A percentile compares a stretch with the other conserved stretches of the same genome.
phyloP scores from a whole-genome alignment of 345 rosid genomes.

The Euphorbia lathyris region DNA sequence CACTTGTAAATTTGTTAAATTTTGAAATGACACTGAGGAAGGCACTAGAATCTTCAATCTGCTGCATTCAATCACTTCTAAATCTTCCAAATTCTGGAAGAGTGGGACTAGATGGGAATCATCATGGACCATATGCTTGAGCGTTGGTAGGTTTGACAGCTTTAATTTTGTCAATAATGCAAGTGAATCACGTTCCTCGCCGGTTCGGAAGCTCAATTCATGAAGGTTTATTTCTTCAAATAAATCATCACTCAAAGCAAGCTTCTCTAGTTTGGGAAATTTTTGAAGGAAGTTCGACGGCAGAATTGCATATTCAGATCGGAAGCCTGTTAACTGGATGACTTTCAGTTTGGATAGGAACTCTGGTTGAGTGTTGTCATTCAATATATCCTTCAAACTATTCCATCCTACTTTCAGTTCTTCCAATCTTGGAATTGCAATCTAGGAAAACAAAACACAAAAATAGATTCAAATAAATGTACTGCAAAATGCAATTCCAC shows the following conservation, averaged over 20 bases:
- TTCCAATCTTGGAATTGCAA: background rate
- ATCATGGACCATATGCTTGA: background rate
- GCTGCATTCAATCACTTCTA: background rate
- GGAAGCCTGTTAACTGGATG: background rate
- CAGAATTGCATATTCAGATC: background rate
- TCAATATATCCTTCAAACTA: background rate
- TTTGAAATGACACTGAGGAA: background rate
- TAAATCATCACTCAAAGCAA: too few species aligned
- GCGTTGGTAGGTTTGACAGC: background rate
- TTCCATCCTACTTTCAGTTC: slow-evolving; percentile 6
- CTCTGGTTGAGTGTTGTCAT: background rate
- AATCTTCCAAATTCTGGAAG: background rate
- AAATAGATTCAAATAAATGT: background rate
- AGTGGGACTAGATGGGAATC: background rate
- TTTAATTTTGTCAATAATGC: background rate
- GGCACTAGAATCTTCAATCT: slow-evolving; percentile 9
- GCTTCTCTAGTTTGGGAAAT: background rate
- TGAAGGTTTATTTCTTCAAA: background rate
- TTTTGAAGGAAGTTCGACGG: background rate
- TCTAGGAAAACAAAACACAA: background rate
- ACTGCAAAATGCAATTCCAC: too few species aligned
- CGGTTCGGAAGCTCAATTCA: too few species aligned
- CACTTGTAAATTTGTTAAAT: background rate
- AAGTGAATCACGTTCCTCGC: background rate
- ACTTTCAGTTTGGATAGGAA: background rate